Evolutionary conservation across 345 rosid species (phyloP).

Genomic region (Euphorbia pulcherrima): DNA sequence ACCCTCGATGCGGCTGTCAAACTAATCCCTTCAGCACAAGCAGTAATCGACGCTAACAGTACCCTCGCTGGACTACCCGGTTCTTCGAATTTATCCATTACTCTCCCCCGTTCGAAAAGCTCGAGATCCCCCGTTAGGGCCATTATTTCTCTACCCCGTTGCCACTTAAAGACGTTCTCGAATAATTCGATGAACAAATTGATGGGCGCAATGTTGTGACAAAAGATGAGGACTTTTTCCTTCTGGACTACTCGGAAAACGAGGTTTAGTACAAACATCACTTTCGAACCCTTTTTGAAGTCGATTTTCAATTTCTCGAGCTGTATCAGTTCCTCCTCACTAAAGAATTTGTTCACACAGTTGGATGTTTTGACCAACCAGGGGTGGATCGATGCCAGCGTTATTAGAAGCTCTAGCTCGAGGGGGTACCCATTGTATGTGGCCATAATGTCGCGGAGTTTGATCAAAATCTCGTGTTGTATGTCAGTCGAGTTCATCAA

Average conservation of each 20-base stretch:
- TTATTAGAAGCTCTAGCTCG: constrained; percentile 76
- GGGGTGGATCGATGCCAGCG: constrained; percentile 89
- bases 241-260: constrained; percentile 61
- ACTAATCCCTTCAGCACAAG: constrained; percentile 95
- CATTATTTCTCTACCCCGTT: constrained; percentile 66
- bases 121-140: constrained; percentile 81
- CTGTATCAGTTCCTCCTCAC: constrained; percentile 37
- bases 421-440: constrained; percentile 65
- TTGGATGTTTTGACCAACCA: constrained; percentile 63
- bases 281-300: constrained; percentile 68
- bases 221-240: constrained; percentile 77
- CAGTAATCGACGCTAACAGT: constrained; percentile 79
- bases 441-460: constrained; percentile 62
- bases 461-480: constrained; percentile 54
- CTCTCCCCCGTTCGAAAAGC: constrained; percentile 77
- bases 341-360: constrained; percentile 61
- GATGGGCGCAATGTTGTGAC: constrained; percentile 95
- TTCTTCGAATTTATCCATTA: constrained; percentile 83
- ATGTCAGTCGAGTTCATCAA: constrained; percentile 77
- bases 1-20: constrained; percentile 96
- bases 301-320: constrained; percentile 60
- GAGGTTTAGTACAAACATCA: constrained; percentile 86
- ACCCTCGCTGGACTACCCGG: constrained; percentile 54
- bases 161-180: constrained; percentile 65
- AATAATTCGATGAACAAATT: constrained; percentile 58